These are phyloP conservation scores for Yamadazyma nakazawae DNA, from an alignment of 805 yeast genomes.

Conservation along the genomic window DNA sequence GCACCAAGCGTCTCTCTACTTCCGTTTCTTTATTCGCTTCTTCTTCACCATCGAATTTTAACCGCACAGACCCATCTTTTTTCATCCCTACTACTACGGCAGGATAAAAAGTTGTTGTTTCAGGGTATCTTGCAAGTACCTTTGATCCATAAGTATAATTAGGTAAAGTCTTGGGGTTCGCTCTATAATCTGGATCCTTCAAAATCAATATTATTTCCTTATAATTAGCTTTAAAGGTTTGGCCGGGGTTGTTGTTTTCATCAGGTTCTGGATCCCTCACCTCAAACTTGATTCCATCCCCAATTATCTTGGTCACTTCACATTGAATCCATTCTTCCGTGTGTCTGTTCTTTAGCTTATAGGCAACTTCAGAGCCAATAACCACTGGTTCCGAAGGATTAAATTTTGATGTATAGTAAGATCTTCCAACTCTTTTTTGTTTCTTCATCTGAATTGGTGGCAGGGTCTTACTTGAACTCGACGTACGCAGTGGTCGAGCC, in stretches of 20 bases:
- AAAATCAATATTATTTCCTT: slow-evolving; percentile 74
- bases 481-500: not conserved
- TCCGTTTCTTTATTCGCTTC: slow-evolving; percentile 95
- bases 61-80: slow-evolving; percentile 71
- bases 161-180: slow-evolving; percentile 23
- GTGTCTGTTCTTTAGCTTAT: slow-evolving; percentile 64
- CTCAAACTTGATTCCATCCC: slow-evolving; percentile 75
- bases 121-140: slow-evolving; percentile 93
- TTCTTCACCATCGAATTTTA: slow-evolving; percentile 94
- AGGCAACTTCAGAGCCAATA: slow-evolving; percentile 85
- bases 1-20: slow-evolving; percentile 78
- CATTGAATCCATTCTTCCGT: slow-evolving; percentile 97
- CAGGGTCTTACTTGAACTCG: slow-evolving; percentile 11
- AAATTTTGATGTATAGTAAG: slow-evolving; percentile 50
- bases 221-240: slow-evolving; percentile 75
- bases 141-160: slow-evolving; percentile 72
- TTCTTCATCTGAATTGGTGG: slow-evolving; percentile 3
- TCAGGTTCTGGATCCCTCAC: slow-evolving; percentile 98
- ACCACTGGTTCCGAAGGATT: slow-evolving; percentile 56
- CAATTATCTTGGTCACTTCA: slow-evolving; percentile 72
- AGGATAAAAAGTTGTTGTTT: slow-evolving; percentile 93
- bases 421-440: slow-evolving; percentile 36
- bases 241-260: slow-evolving; percentile 85
- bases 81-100: slow-evolving; percentile 84
- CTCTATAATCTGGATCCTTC: slow-evolving; percentile 28